A percentile compares a stretch with the other conserved stretches of the same genome.
phyloP scores from a whole-genome alignment of 306 rosid genomes.

The Arachis hypogaea region DNA sequence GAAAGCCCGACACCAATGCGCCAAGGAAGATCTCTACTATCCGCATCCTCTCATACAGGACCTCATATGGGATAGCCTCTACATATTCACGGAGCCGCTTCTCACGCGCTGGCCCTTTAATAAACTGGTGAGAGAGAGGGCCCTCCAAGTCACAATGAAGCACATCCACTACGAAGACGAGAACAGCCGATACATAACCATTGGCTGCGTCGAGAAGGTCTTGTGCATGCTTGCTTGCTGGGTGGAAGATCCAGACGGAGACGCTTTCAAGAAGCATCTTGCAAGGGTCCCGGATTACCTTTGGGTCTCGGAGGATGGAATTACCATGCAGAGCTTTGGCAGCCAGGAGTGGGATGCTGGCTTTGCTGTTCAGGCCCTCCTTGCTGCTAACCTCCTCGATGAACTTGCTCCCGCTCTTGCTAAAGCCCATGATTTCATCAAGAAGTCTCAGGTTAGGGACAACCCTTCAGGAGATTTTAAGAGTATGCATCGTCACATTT shows the following conservation, averaged over 20 bases:
- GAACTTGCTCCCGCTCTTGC: constrained; percentile 59
- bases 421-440: constrained; percentile 65
- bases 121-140: constrained; percentile 56
- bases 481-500: constrained; percentile 71
- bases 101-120: constrained; percentile 78
- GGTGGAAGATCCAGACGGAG: constrained; percentile 80
- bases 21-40: constrained; percentile 69
- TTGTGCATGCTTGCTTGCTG: constrained; percentile 80
- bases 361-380: constrained; percentile 67
- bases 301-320: constrained; percentile 84
- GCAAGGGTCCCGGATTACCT: constrained; percentile 70
- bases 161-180: constrained; percentile 86
- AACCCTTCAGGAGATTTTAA: constrained; percentile 66
- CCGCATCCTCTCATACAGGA: constrained; percentile 69
- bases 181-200: constrained; percentile 64
- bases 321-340: constrained; percentile 76
- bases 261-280: constrained; percentile 68
- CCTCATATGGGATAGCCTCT: constrained; percentile 70
- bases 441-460: constrained; percentile 70
- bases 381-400: constrained; percentile 52
- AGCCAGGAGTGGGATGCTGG: constrained; percentile 76
- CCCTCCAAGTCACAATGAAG: constrained; percentile 69
- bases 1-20: constrained; percentile 66
- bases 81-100: constrained; percentile 59
- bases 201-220: constrained; percentile 69